phyloP scores from a whole-genome alignment of 1,284 basidiomycete species.

The Inonotus hispidus region DNA sequence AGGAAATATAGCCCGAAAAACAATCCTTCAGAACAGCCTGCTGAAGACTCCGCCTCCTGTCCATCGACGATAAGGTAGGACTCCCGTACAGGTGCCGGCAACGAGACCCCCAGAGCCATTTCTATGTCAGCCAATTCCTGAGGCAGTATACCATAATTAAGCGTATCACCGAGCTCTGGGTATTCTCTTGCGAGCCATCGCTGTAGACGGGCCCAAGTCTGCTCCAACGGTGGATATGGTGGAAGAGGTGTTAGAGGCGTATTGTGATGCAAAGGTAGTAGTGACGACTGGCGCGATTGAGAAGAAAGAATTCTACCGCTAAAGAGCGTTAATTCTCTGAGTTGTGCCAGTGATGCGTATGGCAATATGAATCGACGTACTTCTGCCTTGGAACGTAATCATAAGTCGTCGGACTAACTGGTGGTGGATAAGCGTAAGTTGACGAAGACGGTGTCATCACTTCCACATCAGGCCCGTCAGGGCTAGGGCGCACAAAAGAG shows the following conservation, averaged over 20 bases:
- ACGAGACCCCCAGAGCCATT: conserved; percentile 72
- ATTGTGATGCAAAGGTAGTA: conserved; percentile 59
- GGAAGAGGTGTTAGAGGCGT: conserved; percentile 38
- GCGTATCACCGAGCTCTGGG: conserved; percentile 86
- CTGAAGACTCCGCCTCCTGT: conserved; percentile 82
- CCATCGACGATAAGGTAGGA: conserved; percentile 81
- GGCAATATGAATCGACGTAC: conserved; percentile 37
- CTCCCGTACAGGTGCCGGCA: conserved; percentile 77
- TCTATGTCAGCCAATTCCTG: conserved; percentile 74
- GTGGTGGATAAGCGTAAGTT: conserved; percentile 71
- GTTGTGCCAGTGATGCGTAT: conserved; percentile 7
- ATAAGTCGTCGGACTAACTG: conserved; percentile 42
- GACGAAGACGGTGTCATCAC: conserved; percentile 31
- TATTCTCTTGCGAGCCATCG: conserved; percentile 75
- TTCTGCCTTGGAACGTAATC: conserved; percentile 48
- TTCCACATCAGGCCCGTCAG: conserved; percentile 43
- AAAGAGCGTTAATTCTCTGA: conserved; percentile 7
- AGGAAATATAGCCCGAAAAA: conserved; percentile 84
- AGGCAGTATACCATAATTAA: conserved; percentile 80
- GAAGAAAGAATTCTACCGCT: conserved; percentile 30
- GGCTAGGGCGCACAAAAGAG: conserved; percentile 49
- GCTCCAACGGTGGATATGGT: conserved; percentile 66
- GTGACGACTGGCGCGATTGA: conserved; percentile 46
- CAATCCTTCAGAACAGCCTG: conserved; percentile 81
- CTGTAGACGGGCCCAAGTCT: conserved; percentile 78